Conservation (phyloP, 352 stramenopile species). For the Phytophthora macrochlamydospora region DNA sequence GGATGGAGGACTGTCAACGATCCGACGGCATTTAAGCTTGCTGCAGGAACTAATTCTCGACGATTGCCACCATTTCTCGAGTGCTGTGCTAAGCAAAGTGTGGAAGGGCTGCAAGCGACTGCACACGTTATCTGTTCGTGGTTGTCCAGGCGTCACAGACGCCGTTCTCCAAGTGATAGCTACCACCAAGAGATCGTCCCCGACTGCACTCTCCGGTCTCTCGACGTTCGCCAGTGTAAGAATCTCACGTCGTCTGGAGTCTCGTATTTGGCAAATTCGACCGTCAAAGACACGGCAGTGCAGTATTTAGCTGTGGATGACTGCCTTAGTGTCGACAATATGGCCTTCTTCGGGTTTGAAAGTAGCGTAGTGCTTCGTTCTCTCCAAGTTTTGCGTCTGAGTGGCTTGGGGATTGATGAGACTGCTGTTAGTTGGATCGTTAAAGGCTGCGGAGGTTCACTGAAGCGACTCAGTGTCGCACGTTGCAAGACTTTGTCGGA, state of each 20-base stretch:
- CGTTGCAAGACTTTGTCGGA: slow-evolving; percentile 59
- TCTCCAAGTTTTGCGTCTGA: slow-evolving; percentile 46
- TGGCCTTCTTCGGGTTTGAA: slow-evolving; percentile 82
- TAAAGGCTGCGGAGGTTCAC: slow-evolving; percentile 45
- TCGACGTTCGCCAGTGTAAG: slow-evolving; percentile 71
- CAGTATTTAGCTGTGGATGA: slow-evolving; percentile 46
- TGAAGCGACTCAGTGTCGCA: slow-evolving; percentile 54
- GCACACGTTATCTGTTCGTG: slow-evolving; percentile 46
- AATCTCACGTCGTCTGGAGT: slow-evolving; percentile 68
- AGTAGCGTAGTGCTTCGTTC: slow-evolving; percentile 37
- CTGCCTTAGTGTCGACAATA: slow-evolving; percentile 65
- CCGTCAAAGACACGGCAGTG: slow-evolving; percentile 25
- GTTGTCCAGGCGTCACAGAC: slow-evolving; percentile 58
- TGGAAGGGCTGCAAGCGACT: slow-evolving; percentile 68
- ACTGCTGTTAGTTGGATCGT: slow-evolving; percentile 74
- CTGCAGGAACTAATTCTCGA: slow-evolving; percentile 58
- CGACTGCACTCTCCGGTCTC: slow-evolving; percentile 22
- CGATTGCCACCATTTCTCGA: slow-evolving; percentile 69
- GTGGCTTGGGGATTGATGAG: slow-evolving; percentile 59
- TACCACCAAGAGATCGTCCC: slow-evolving; percentile 44
- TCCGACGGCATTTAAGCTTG: slow-evolving; percentile 50
- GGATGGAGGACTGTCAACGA: slow-evolving; percentile 49
- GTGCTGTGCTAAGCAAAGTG: slow-evolving; percentile 44
- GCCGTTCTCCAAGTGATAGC: slow-evolving; percentile 60
- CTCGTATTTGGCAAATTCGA: slow-evolving; percentile 50